These are phyloP conservation scores for Solanum aculeatissimum DNA, from an alignment of 305 asterid species.

Conservation along the genomic window DNA sequence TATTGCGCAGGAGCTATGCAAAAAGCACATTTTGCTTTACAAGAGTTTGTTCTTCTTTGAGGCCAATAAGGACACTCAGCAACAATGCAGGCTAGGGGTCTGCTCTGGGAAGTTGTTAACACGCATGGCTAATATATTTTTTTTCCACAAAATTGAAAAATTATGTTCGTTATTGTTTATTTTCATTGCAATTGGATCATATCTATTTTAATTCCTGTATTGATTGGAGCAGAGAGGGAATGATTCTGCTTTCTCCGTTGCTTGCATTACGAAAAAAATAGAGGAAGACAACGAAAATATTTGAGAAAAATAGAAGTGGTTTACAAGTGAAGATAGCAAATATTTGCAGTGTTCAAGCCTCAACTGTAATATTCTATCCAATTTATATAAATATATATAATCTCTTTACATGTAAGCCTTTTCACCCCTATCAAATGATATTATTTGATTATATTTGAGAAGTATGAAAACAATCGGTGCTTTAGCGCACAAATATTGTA, in stretches of 20 bases:
- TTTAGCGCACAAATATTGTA: too few relatives aligned
- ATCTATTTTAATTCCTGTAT: background rate
- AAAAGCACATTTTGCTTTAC: slow-evolving; percentile 55
- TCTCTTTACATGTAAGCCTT: too few relatives aligned
- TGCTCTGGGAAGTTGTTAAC: slow-evolving; percentile 36
- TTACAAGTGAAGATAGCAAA: too few relatives aligned
- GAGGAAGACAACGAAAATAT: too few relatives aligned
- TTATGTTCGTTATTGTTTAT: background rate
- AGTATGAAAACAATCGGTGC: too few relatives aligned
- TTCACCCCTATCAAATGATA: too few relatives aligned
- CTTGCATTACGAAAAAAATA: background rate
- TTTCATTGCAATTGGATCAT: background rate
- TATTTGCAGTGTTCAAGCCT: too few relatives aligned
- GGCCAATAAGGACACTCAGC: slow-evolving; percentile 30
- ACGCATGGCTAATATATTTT: slow-evolving; percentile 18
- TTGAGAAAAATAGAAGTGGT: too few relatives aligned
- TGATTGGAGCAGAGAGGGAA: background rate
- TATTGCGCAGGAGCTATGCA: slow-evolving; percentile 29
- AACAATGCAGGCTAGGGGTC: slow-evolving; percentile 19
- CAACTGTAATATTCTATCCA: too few relatives aligned
- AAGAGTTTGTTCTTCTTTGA: slow-evolving; percentile 19
- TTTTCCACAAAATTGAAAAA: background rate
- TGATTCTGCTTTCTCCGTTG: background rate
- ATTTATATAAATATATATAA: too few relatives aligned
- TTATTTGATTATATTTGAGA: too few relatives aligned